phyloP scores from a whole-genome alignment of 768 basidiomycete species.

The Trametes cubensis region DNA sequence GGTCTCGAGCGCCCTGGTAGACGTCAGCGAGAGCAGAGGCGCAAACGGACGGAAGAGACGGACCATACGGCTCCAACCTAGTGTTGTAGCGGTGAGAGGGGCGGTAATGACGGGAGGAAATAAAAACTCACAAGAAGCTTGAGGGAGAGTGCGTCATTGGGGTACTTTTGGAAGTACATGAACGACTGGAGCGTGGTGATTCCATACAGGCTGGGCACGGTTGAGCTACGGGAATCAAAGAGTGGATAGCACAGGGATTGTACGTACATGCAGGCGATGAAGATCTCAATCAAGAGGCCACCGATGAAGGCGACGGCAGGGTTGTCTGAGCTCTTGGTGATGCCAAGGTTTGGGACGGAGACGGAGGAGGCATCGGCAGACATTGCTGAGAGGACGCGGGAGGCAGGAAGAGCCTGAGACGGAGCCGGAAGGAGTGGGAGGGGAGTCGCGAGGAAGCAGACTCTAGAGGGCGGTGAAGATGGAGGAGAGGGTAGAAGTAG shows the following conservation, averaged over 20 bases:
- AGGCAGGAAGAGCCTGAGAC: neutral
- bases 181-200: slow-evolving; percentile 17
- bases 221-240: neutral
- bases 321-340: slow-evolving; percentile 8
- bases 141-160: neutral
- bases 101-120: neutral
- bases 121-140: slow-evolving; percentile 4
- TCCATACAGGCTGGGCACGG: slow-evolving; percentile 6
- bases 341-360: neutral
- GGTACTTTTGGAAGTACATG: slow-evolving; percentile 21
- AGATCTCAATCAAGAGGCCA: slow-evolving; percentile 16
- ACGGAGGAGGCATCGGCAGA: neutral
- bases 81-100: neutral
- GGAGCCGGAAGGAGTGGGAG: neutral
- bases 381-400: neutral
- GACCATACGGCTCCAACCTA: slow-evolving; percentile 18
- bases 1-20: slow-evolving; percentile 10
- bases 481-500: neutral
- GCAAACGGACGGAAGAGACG: too few species aligned
- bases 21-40: neutral
- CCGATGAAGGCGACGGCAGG: slow-evolving; percentile 15
- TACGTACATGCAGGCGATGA: slow-evolving; percentile 16
- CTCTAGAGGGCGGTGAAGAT: too few species aligned
- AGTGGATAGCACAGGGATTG: too few species aligned
- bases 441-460: neutral